Percentiles rank a stretch among this genome's conserved stretches.
These are phyloP conservation scores for Litchi chinensis DNA, from an alignment of 345 rosid species.

Conservation along the genomic window DNA sequence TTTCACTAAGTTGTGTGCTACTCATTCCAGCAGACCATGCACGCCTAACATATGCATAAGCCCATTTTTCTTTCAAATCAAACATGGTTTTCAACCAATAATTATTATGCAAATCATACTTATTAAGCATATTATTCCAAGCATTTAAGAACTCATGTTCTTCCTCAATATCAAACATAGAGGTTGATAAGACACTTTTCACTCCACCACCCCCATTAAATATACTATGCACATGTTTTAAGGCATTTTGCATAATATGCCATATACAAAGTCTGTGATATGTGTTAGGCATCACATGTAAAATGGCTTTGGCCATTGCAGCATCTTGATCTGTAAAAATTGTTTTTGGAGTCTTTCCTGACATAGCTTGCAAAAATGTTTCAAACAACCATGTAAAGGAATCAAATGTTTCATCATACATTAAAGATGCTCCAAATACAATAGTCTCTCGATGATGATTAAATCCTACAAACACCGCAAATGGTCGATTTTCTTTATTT, in stretches of 20 bases:
- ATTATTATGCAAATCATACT: not conserved
- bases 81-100: not conserved
- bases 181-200: not conserved
- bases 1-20: not conserved
- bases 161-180: not conserved
- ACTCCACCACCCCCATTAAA: not conserved
- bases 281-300: not conserved
- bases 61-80: not conserved
- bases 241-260: constrained; percentile 7
- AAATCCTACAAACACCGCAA: constrained; percentile 7
- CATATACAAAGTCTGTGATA: not conserved
- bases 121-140: not conserved
- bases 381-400: constrained; percentile 12
- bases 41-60: not conserved
- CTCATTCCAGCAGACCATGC: not conserved
- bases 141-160: not conserved
- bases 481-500: not conserved
- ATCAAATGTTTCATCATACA: not conserved
- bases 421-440: too few relatives aligned
- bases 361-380: constrained; percentile 7
- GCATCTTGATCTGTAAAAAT: constrained; percentile 7
- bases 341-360: not conserved
- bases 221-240: not conserved
- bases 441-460: constrained; percentile 12
- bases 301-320: constrained; percentile 1